phyloP scores from a whole-genome alignment of 1,284 basidiomycete genomes.

The Anthracocystis walkeri region DNA sequence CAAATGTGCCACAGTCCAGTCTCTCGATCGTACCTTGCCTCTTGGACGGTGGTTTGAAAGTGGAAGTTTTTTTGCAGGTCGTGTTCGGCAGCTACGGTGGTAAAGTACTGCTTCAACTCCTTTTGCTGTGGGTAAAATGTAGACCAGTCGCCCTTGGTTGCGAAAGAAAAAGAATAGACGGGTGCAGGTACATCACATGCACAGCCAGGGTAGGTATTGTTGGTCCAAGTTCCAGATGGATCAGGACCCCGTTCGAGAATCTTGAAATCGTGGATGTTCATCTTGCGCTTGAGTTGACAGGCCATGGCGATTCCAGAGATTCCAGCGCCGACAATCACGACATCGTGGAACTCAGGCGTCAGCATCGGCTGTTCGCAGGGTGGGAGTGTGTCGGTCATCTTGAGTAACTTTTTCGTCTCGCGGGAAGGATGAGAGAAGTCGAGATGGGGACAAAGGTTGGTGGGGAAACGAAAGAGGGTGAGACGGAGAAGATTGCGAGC shows the following conservation, averaged over 20 bases:
- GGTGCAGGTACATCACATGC: slow-evolving; percentile 66
- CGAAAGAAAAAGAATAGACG: slow-evolving; percentile 67
- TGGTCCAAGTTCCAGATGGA: slow-evolving; percentile 59
- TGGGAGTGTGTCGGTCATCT: slow-evolving; percentile 14
- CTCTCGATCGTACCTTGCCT: slow-evolving; percentile 58
- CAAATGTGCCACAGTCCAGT: slow-evolving; percentile 66
- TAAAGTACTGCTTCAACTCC: slow-evolving; percentile 62
- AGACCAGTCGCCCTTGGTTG: slow-evolving; percentile 65
- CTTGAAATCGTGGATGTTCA: slow-evolving; percentile 56
- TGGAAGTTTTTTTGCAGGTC: slow-evolving; percentile 54
- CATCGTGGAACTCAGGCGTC: slow-evolving; percentile 62
- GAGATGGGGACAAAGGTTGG: too few relatives aligned
- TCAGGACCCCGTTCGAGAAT: slow-evolving; percentile 53
- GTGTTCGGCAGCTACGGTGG: slow-evolving; percentile 56
- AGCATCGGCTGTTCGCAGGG: slow-evolving; percentile 34
- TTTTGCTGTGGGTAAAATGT: slow-evolving; percentile 58
- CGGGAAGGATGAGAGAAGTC: too few relatives aligned
- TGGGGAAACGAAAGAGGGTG: too few relatives aligned
- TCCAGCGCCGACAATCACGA: slow-evolving; percentile 64
- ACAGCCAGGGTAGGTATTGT: slow-evolving; percentile 63
- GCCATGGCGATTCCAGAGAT: slow-evolving; percentile 62
- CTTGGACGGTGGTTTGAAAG: slow-evolving; percentile 55
- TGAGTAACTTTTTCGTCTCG: background rate
- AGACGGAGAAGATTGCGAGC: too few relatives aligned
- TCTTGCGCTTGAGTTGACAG: slow-evolving; percentile 59